Evolutionary conservation across 2,329 filamentous ascomycete genomes (phyloP).

Genomic region (Venturia nashicola): DNA sequence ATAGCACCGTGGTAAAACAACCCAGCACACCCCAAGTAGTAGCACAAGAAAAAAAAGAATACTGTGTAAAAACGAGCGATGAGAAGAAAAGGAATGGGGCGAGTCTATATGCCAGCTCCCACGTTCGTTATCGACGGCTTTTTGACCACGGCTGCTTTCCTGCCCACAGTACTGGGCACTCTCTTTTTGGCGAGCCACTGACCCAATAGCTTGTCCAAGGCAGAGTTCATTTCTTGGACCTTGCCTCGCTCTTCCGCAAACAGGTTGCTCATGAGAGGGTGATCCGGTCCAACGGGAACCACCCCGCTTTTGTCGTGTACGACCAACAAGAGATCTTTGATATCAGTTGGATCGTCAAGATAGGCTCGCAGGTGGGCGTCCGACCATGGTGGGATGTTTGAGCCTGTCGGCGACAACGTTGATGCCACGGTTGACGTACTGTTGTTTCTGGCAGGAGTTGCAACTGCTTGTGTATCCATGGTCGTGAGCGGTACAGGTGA

Average conservation of each 20-base stretch:
- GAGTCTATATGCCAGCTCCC: background rate
- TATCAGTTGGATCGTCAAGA: slow-evolving; percentile 65
- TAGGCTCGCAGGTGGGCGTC: slow-evolving; percentile 77
- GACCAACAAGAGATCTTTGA: slow-evolving; percentile 79
- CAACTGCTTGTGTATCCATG: background rate
- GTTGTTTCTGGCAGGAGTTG: background rate
- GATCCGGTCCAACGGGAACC: slow-evolving; percentile 65
- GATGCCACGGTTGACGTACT: slow-evolving; percentile 4
- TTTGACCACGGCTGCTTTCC: background rate
- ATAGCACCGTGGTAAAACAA: background rate
- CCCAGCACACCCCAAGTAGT: background rate
- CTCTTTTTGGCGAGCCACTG: slow-evolving; percentile 53
- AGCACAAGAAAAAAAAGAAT: background rate
- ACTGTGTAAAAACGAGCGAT: background rate
- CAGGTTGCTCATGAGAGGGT: slow-evolving; percentile 67
- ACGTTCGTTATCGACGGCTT: background rate
- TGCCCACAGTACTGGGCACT: background rate
- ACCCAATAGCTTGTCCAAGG: slow-evolving; percentile 77
- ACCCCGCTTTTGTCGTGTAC: slow-evolving; percentile 88
- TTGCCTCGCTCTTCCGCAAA: slow-evolving; percentile 82
- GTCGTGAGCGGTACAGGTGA: background rate
- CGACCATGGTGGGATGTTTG: slow-evolving; percentile 55
- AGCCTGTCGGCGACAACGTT: background rate
- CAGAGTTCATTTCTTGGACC: slow-evolving; percentile 75
- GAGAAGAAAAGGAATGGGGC: background rate